These are phyloP conservation scores for Breynia disticha DNA, from an alignment of 441 rosid species.

Conservation along the genomic window DNA sequence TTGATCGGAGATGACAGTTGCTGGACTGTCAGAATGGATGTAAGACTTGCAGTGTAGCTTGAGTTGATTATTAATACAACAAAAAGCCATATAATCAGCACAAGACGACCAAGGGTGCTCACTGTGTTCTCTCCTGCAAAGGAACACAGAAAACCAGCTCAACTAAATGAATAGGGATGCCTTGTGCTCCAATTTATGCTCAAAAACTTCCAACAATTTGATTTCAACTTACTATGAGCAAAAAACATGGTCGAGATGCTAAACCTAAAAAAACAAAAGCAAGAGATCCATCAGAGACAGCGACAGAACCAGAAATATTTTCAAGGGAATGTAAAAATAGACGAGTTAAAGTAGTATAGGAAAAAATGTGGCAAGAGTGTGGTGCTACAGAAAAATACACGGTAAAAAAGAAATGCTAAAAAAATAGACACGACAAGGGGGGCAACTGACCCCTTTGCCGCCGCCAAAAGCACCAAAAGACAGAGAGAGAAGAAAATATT, in stretches of 20 bases:
- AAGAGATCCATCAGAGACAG: slow-evolving; percentile 21
- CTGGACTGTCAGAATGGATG: slow-evolving; percentile 84
- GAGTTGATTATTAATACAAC: slow-evolving; percentile 89
- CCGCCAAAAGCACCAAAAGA: too few relatives aligned
- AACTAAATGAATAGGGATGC: slow-evolving; percentile 7
- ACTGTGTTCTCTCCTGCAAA: slow-evolving; percentile 73
- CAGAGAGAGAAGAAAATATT: too few relatives aligned
- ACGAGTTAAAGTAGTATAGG: too few relatives aligned
- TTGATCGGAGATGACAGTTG: slow-evolving; percentile 68
- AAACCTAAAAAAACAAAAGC: slow-evolving; percentile 61
- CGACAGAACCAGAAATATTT: too few relatives aligned
- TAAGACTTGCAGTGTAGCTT: slow-evolving; percentile 91
- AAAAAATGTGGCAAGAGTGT: too few relatives aligned
- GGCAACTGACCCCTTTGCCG: too few relatives aligned
- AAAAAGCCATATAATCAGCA: slow-evolving; percentile 84
- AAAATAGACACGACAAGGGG: too few relatives aligned
- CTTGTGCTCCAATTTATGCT: neutral
- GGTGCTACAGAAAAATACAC: too few relatives aligned
- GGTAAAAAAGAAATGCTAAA: too few relatives aligned
- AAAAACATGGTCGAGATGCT: slow-evolving; percentile 87
- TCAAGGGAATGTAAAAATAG: too few relatives aligned
- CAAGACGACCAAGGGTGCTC: slow-evolving; percentile 75
- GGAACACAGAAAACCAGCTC: slow-evolving; percentile 15
- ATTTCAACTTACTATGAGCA: slow-evolving; percentile 60
- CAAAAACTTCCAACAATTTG: slow-evolving; percentile 1